Conservation (phyloP, 1,284 basidiomycete genomes). For the Hemileia vastatrix region DNA sequence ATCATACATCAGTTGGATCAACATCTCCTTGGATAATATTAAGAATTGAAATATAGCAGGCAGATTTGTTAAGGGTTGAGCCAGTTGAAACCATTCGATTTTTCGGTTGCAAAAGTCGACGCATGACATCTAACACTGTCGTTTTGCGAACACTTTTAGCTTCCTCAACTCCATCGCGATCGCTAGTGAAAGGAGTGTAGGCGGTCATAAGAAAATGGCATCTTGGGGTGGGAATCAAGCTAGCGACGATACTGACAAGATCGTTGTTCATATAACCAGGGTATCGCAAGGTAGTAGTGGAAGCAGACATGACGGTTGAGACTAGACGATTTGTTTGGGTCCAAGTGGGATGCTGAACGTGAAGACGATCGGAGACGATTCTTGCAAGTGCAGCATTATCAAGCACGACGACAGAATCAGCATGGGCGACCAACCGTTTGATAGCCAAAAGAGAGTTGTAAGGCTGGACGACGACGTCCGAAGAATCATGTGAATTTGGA, state of each 20-base stretch:
- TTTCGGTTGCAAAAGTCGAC: conserved; percentile 90
- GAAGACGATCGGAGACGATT: conserved; percentile 82
- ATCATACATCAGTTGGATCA: conserved; percentile 88
- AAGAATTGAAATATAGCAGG: conserved; percentile 93
- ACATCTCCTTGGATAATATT: conserved; percentile 99
- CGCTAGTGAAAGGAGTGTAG: conserved; percentile 95
- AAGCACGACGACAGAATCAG: conserved; percentile 92
- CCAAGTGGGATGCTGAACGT: conserved; percentile 81
- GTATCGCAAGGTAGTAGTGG: conserved; percentile 92
- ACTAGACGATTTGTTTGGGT: conserved; percentile 83
- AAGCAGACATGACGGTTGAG: conserved; percentile 90
- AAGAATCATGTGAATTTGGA: conserved; percentile 70
- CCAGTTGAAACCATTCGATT: conserved; percentile 94
- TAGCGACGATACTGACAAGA: conserved; percentile 91
- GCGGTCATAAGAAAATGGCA: conserved; percentile 99
- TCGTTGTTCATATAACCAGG: conserved; percentile 99
- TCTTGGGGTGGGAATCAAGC: conserved; percentile 93
- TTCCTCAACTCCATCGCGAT: conserved; percentile 51
- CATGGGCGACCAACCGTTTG: conserved; percentile 88
- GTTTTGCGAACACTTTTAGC: conserved; percentile 82
- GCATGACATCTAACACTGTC: conserved; percentile 97
- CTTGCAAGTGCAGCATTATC: conserved; percentile 90
- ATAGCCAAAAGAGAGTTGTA: conserved; percentile 93
- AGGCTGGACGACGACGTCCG: conserved; percentile 93
- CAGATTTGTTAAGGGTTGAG: conserved; percentile 66